phyloP scores from a whole-genome alignment of 2,329 filamentous ascomycete genomes.

The Cladophialophora psammophila region DNA sequence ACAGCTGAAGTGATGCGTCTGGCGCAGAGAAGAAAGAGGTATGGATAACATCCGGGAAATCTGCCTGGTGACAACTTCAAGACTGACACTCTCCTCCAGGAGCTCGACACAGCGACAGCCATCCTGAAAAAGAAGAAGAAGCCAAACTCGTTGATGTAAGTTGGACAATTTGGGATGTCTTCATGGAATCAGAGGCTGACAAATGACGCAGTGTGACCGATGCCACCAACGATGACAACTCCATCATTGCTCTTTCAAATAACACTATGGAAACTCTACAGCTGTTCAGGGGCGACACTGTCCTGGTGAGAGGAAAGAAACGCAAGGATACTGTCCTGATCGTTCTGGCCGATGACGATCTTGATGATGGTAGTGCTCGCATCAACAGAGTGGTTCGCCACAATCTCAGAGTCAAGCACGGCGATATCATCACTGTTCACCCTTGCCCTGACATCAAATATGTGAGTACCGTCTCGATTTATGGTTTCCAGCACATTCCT shows the following conservation, averaged over 20 bases:
- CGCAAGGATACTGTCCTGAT: slow-evolving; percentile 98
- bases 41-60: slow-evolving; percentile 49
- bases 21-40: slow-evolving; percentile 87
- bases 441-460: slow-evolving; percentile 99
- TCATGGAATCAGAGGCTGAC: slow-evolving; percentile 29
- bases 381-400: slow-evolving; percentile 99
- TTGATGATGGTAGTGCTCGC: slow-evolving; percentile 94
- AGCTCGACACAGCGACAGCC: slow-evolving; percentile 90
- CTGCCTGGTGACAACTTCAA: slow-evolving; percentile 40
- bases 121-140: slow-evolving; percentile 99
- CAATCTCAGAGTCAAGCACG: slow-evolving; percentile 98
- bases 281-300: slow-evolving; percentile 98
- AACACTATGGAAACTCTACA: slow-evolving; percentile 98
- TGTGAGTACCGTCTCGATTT: slow-evolving; percentile 64
- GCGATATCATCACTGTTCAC: slow-evolving; percentile 96
- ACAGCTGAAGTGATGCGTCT: slow-evolving; percentile 75
- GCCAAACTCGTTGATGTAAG: slow-evolving; percentile 97
- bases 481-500: slow-evolving; percentile 2
- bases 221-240: slow-evolving; percentile 99
- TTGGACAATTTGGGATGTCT: slow-evolving; percentile 31
- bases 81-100: slow-evolving; percentile 56
- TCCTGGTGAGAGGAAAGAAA: slow-evolving; percentile 99
- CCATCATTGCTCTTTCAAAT: slow-evolving; percentile 96
- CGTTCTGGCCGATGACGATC: slow-evolving; percentile 94
- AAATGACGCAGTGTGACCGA: slow-evolving; percentile 80